Evolutionary conservation across 176 grass and related monocot species (phyloP).

Genomic region (Pontederia paniculata): DNA sequence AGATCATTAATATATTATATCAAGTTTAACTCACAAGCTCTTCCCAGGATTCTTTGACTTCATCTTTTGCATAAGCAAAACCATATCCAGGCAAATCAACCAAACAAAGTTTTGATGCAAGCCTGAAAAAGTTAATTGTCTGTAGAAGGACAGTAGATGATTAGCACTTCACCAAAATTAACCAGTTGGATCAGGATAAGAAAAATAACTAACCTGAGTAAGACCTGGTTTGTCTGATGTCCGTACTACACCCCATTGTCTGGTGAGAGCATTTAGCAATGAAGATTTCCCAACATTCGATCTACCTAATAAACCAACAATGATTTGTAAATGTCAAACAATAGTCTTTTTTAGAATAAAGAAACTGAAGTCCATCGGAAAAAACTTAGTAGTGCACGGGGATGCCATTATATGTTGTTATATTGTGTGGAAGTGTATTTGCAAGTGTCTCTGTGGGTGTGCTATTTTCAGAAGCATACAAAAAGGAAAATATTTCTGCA

Average conservation of each 20-base stretch:
- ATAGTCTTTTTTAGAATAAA: neutral
- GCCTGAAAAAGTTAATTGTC: conserved; percentile 83
- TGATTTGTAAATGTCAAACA: conserved; percentile 1
- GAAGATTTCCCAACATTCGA: conserved; percentile 95
- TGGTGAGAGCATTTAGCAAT: conserved; percentile 84
- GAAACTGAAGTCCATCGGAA: neutral
- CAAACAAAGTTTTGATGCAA: conserved; percentile 74
- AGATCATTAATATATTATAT: neutral
- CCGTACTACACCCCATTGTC: conserved; percentile 89
- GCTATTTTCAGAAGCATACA: neutral
- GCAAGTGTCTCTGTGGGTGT: too few relatives aligned
- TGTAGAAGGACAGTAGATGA: conserved; percentile 19
- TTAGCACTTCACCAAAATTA: conserved; percentile 5
- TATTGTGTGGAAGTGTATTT: too few relatives aligned
- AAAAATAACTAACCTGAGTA: conserved; percentile 60
- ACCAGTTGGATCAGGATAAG: neutral
- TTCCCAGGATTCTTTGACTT: conserved; percentile 93
- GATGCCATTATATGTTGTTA: too few relatives aligned
- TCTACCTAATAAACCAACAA: conserved; percentile 35
- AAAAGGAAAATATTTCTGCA: too few relatives aligned
- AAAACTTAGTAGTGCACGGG: neutral
- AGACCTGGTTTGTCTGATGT: conserved; percentile 97
- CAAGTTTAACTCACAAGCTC: conserved; percentile 67
- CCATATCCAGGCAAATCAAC: conserved; percentile 97
- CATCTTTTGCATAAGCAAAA: conserved; percentile 98